phyloP scores from a whole-genome alignment of 2,329 filamentous ascomycete genomes.

The Alternaria tenuissima region DNA sequence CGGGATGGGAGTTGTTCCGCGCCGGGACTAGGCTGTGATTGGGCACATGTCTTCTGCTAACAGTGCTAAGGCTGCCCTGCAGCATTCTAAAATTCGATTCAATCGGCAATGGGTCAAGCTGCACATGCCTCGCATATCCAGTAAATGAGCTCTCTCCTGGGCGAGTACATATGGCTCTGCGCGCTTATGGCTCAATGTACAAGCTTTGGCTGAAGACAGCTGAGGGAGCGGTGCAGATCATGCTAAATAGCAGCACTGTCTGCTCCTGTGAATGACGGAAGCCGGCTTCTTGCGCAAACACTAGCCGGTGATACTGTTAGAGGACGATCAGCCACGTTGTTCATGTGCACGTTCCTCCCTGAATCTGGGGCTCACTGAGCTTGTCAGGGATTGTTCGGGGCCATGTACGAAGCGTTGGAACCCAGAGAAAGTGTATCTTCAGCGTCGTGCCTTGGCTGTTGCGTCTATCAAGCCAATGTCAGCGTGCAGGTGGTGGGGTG shows the following conservation, averaged over 20 bases:
- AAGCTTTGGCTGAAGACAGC: not conserved
- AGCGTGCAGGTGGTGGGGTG: not conserved
- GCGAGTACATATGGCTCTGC: not conserved
- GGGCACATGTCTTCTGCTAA: not conserved
- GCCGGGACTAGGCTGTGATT: constrained; percentile 3
- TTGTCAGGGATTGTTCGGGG: constrained; percentile 9
- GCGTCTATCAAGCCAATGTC: constrained; percentile 8
- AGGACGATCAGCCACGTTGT: constrained; percentile 17
- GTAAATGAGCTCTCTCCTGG: constrained; percentile 3
- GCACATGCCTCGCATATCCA: constrained; percentile 2
- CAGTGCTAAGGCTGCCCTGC: constrained; percentile 11
- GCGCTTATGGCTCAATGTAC: not conserved
- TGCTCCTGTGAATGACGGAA: not conserved
- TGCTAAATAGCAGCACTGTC: not conserved
- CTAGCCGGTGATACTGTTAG: not conserved
- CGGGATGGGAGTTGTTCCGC: constrained; percentile 2
- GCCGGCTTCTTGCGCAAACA: constrained; percentile 1
- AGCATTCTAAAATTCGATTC: constrained; percentile 4
- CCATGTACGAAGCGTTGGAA: not conserved
- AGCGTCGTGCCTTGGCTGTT: not conserved
- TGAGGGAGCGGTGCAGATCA: not conserved
- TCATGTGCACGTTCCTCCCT: constrained; percentile 10
- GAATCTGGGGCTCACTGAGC: constrained; percentile 5
- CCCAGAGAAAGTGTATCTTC: not conserved
- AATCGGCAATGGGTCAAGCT: constrained; percentile 6